These are phyloP conservation scores for Tephrocybe sp. DNA, from an alignment of 768 basidiomycete genomes.

Conservation along the genomic window DNA sequence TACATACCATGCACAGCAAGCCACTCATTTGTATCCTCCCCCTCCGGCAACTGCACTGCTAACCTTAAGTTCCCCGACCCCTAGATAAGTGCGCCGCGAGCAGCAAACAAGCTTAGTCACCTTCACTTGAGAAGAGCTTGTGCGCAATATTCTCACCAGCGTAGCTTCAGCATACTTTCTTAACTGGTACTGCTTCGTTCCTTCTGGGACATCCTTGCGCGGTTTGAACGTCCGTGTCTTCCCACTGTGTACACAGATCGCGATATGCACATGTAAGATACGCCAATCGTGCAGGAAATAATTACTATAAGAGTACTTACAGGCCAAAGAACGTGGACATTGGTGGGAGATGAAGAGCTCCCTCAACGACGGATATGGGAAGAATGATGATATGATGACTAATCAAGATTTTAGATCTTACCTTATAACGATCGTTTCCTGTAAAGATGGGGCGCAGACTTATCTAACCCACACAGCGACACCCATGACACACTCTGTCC, in stretches of 20 bases:
- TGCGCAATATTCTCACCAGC: slow-evolving; percentile 46
- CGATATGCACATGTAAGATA: not conserved
- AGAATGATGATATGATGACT: no score
- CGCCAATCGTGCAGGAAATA: not conserved
- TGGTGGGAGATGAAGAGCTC: not conserved
- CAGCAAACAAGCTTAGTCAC: not conserved
- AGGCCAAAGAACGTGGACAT: slow-evolving; percentile 92
- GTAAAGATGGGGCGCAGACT: not conserved
- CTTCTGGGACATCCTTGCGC: slow-evolving; percentile 90
- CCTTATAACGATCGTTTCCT: not conserved
- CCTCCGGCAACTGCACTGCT: slow-evolving; percentile 93
- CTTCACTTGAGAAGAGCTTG: not conserved
- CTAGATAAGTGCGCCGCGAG: slow-evolving; percentile 34
- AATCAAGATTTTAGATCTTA: slow-evolving; percentile 8
- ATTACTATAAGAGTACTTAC: slow-evolving; percentile 41
- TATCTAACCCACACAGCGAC: not conserved
- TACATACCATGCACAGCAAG: slow-evolving; percentile 93
- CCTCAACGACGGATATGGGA: no score
- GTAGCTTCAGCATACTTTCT: slow-evolving; percentile 98
- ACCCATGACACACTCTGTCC: slow-evolving; percentile 41
- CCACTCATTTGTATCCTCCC: slow-evolving; percentile 98
- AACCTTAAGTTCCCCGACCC: slow-evolving; percentile 93
- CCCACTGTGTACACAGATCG: slow-evolving; percentile 45
- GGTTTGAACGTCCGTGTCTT: slow-evolving; percentile 97
- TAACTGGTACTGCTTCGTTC: slow-evolving; percentile 96